Conservation (phyloP, 768 basidiomycete species). For the Kwoniella heveanensis region DNA sequence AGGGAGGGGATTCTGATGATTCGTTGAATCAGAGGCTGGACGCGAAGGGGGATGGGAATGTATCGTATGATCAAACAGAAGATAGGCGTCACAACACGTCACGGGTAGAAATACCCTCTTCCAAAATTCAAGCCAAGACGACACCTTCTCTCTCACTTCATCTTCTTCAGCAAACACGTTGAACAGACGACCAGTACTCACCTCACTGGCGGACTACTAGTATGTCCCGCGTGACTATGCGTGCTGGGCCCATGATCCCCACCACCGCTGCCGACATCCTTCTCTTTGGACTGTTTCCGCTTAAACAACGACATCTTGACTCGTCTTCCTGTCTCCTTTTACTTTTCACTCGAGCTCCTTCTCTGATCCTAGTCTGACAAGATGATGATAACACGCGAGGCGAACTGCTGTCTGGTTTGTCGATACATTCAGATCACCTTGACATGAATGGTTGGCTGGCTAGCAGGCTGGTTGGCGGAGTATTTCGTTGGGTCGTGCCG, state of each 20-base stretch:
- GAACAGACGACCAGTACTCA: constrained; percentile 26
- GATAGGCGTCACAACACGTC: no score
- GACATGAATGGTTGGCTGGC: no score
- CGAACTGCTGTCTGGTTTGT: no score
- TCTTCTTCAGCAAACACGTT: no score
- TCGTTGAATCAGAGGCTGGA: background rate
- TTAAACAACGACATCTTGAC: constrained; percentile 47
- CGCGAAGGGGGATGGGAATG: background rate
- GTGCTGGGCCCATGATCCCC: background rate
- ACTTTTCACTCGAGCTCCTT: background rate
- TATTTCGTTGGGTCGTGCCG: no score
- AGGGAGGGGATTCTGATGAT: background rate
- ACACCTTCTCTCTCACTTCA: no score
- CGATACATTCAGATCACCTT: no score
- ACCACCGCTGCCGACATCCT: constrained; percentile 25
- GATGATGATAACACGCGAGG: no score
- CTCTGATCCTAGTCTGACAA: no score
- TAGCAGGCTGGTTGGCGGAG: no score
- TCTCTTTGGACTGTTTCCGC: constrained; percentile 51
- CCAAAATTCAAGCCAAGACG: no score
- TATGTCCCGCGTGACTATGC: constrained; percentile 1
- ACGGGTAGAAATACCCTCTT: no score
- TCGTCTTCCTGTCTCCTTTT: background rate
- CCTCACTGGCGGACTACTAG: constrained; percentile 32
- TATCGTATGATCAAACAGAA: background rate